Evolutionary conservation across 2,329 filamentous ascomycete species (phyloP), one percentile per base, ranked within the genome.

Genomic region (Paraphaeosphaeria minitans): DNA sequence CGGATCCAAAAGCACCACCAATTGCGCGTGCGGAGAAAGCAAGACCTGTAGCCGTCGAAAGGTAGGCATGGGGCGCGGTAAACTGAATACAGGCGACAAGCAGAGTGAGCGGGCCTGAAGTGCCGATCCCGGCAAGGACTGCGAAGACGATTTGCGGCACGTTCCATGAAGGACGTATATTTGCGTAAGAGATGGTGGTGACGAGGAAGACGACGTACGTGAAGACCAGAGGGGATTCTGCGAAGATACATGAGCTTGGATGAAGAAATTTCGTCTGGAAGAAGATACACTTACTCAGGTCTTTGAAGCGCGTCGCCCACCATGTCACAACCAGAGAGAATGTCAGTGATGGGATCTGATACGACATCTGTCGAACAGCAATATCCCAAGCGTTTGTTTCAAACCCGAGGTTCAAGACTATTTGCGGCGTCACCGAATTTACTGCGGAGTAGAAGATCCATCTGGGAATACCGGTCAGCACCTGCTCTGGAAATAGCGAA

Each of bases 391-490:
- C 55, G 19, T 70, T 66, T 52, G 66, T 57, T 37, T 74, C 70
- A n/a, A 73, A 71, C 0, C 71, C 71, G 0, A 75, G 55, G 27
- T 73, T 72, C 2, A 75, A 63, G 13, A 75, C 67, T 16, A 74
- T 64, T 43, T 75, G 72, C 0, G 72, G 72, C 0, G 67, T 73
- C 1, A 75, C 63, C 7, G 70, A 65, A 31, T 74, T 75, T 22
- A 75, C 70, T n/a, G 72, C 72, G 0, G 67, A 71, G 43, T 74
- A 74, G 59, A 84, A 86, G 55, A 86, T 83, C 83, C 83, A 86
- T 14, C 65, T 67, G 35, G n/a, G 41, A 21, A 12, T 8, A 19
- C 14, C 6, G 9, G 24, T 45, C n/a, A 41, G 47, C 19, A 8
- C 10, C 10, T 41, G n/a, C 8, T 22, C 7, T 22, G 3, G 3